Percentiles rank a stretch among this genome's conserved stretches.
phyloP scores from a whole-genome alignment of 768 basidiomycete genomes.

The Leccinum variicolor region DNA sequence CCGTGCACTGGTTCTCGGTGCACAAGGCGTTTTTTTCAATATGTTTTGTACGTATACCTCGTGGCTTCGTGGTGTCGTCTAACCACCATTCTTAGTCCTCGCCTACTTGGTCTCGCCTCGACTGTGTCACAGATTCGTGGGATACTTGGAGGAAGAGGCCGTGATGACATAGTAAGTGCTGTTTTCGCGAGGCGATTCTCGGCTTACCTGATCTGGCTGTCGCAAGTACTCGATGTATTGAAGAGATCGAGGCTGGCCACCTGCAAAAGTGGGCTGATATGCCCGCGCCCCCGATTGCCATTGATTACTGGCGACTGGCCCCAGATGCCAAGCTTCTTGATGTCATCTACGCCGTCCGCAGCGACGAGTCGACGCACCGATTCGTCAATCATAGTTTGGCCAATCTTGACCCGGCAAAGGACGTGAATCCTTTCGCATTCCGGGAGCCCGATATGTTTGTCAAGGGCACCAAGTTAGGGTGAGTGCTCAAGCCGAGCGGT shows the following conservation, averaged over 20 bases:
- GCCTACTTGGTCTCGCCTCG: constrained; percentile 74
- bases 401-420: constrained; percentile 69
- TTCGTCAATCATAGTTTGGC: constrained; percentile 97
- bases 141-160: constrained; percentile 92
- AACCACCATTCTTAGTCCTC: constrained; percentile 46
- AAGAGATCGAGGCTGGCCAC: constrained; percentile 77
- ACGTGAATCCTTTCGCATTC: constrained; percentile 88
- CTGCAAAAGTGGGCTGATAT: constrained; percentile 77
- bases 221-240: constrained; percentile 71
- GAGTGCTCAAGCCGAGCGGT: constrained; percentile 27
- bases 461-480: constrained; percentile 77
- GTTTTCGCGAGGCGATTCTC: constrained; percentile 17
- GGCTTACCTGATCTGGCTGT: constrained; percentile 11
- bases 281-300: constrained; percentile 84
- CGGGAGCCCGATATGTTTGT: constrained; percentile 84
- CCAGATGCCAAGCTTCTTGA: constrained; percentile 78
- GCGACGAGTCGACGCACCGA: constrained; percentile 89
- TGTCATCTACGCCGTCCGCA: constrained; percentile 87
- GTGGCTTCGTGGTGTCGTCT: constrained; percentile 11
- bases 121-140: constrained; percentile 89
- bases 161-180: constrained; percentile 79
- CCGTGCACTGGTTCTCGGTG: constrained; percentile 78
- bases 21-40: constrained; percentile 92
- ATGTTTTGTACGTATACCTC: constrained; percentile 63
- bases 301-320: constrained; percentile 89